Percentiles rank a stretch among this genome's conserved stretches.
phyloP scores from a whole-genome alignment of 2,329 filamentous ascomycete genomes.

The Juglanconis oblonga region DNA sequence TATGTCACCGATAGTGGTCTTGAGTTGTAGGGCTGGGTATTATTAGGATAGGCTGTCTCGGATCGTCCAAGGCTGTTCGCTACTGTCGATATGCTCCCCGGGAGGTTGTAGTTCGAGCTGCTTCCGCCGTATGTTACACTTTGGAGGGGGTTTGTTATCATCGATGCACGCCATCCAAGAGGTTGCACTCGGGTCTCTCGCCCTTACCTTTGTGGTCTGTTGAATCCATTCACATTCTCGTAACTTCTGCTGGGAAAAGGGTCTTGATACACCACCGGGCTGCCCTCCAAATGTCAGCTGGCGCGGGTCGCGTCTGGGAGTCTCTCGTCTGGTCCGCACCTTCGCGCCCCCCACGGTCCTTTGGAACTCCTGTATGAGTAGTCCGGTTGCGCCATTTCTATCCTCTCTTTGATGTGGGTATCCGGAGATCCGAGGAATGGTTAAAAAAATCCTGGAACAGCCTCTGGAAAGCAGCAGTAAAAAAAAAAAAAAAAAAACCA shows the following conservation, averaged over 20 bases:
- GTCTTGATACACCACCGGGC: slow-evolving; percentile 32
- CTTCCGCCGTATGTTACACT: slow-evolving; percentile 42
- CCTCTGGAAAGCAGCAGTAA: slow-evolving; percentile 15
- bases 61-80: slow-evolving; percentile 30
- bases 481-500: slow-evolving; percentile 5
- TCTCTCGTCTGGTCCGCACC: slow-evolving; percentile 40
- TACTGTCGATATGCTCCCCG: slow-evolving; percentile 29
- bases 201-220: slow-evolving; percentile 37
- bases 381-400: slow-evolving; percentile 46
- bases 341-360: slow-evolving; percentile 26
- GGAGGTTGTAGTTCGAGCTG: slow-evolving; percentile 31
- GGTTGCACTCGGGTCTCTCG: slow-evolving; percentile 17
- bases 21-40: slow-evolving; percentile 36
- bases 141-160: slow-evolving; percentile 24
- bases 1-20: slow-evolving; percentile 38
- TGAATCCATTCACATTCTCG: slow-evolving; percentile 32
- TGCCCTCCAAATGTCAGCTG: slow-evolving; percentile 22
- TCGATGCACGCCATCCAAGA: slow-evolving; percentile 22
- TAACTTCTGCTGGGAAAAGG: slow-evolving; percentile 30
- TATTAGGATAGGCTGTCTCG: slow-evolving; percentile 36
- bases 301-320: slow-evolving; percentile 9
- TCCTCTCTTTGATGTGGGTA: slow-evolving; percentile 7
- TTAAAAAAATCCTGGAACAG: slow-evolving; percentile 17
- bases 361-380: slow-evolving; percentile 44
- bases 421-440: slow-evolving; percentile 30